These are phyloP conservation scores for Microdochium paspali DNA, from an alignment of 2,329 filamentous ascomycete genomes.

Conservation along the genomic window DNA sequence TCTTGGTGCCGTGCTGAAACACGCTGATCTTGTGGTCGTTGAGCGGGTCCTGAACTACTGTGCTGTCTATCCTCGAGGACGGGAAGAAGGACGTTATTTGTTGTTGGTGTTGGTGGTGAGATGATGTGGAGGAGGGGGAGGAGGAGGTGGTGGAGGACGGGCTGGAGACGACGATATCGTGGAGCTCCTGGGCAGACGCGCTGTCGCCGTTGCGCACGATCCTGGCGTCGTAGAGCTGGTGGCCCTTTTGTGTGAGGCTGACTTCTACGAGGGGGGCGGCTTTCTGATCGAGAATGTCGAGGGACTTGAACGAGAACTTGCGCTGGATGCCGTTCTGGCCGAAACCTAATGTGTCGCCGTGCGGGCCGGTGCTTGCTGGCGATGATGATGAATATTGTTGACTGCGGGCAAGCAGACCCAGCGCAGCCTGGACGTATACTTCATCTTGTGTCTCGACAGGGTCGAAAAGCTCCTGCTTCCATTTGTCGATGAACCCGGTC, in stretches of 20 bases:
- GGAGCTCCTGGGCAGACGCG: conserved; percentile 26
- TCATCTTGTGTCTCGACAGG: conserved; percentile 54
- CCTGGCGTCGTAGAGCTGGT: conserved; percentile 34
- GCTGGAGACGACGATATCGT: conserved; percentile 31
- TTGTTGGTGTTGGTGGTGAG: conserved; percentile 19
- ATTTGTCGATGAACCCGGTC: conserved; percentile 92
- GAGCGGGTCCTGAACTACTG: conserved; percentile 52
- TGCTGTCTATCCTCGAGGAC: conserved; percentile 68
- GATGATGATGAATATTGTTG: conserved; percentile 19
- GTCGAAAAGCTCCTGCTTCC: conserved; percentile 69
- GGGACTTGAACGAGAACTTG: conserved; percentile 40
- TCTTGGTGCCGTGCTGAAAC: conserved; percentile 62
- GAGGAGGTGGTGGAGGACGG: too few species aligned
- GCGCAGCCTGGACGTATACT: conserved; percentile 76
- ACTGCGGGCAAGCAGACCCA: conserved; percentile 54
- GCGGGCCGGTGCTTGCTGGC: conserved; percentile 20
- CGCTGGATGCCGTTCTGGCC: conserved; percentile 34
- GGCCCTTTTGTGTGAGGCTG: conserved; percentile 35
- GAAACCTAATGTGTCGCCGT: conserved; percentile 46
- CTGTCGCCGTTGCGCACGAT: conserved; percentile 30
- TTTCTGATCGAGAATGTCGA: conserved; percentile 55
- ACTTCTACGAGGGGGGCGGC: conserved; percentile 52
- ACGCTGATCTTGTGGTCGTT: conserved; percentile 56
- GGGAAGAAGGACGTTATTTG: conserved; percentile 69
- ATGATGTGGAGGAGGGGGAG: conserved; percentile 11